Evolutionary conservation across 2,329 filamentous ascomycete species (phyloP).

Genomic region (Fusarium sp.): DNA sequence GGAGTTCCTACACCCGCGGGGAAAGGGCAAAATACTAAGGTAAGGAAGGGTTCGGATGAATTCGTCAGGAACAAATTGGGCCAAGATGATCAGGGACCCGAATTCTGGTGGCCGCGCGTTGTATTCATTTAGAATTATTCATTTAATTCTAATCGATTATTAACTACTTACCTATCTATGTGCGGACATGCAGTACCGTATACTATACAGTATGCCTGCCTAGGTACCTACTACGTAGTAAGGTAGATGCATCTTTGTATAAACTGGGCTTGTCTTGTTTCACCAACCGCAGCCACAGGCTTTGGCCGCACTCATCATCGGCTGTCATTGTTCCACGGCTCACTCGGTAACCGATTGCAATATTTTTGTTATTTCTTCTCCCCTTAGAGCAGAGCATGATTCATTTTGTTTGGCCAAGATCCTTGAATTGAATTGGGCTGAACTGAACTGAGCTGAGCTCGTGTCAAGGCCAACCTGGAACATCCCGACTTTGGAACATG

Average conservation of each 20-base stretch:
- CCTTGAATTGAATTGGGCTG: conserved; percentile 15
- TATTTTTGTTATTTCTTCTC: background rate
- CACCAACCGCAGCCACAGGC: conserved; percentile 31
- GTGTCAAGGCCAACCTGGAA: conserved; percentile 21
- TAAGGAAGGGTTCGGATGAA: conserved; percentile 12
- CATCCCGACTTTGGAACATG: conserved; percentile 26
- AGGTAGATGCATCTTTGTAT: background rate
- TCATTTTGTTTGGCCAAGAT: conserved; percentile 7
- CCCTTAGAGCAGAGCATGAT: conserved; percentile 15
- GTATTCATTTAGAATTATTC: conserved; percentile 9
- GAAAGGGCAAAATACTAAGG: conserved; percentile 1
- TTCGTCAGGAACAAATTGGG: conserved; percentile 23
- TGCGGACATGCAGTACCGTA: background rate
- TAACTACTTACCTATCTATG: background rate
- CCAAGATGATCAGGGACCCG: conserved; percentile 24
- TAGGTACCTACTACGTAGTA: too few species aligned
- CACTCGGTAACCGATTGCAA: background rate
- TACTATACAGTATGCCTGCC: background rate
- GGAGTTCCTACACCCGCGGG: conserved; percentile 24
- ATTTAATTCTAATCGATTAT: background rate
- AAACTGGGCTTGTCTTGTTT: conserved; percentile 38
- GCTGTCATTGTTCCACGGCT: conserved; percentile 22
- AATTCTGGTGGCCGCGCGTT: conserved; percentile 32
- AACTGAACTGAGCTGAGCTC: conserved; percentile 11
- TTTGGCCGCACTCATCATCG: conserved; percentile 27